Evolutionary conservation across 139 green algal species (phyloP).

Genomic region (Chlamydomonas schloesseri): DNA sequence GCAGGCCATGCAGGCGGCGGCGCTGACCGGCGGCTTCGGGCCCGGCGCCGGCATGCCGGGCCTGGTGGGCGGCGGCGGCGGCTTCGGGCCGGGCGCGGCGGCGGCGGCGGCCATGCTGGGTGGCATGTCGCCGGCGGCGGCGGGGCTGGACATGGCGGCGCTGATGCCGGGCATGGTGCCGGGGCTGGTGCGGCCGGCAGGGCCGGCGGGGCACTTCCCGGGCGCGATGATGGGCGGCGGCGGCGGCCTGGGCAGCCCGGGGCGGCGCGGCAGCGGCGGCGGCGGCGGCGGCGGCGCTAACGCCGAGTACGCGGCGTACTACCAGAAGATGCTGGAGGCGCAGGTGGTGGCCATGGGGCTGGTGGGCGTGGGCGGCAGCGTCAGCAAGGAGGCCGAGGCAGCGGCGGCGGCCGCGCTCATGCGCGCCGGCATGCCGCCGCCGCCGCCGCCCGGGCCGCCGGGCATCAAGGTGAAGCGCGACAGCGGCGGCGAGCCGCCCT

Average conservation of each 20-base stretch:
- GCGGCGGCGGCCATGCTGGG: background rate
- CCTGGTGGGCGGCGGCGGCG: background rate
- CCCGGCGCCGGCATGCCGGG: background rate
- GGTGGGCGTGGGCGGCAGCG: background rate
- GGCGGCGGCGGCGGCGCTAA: background rate
- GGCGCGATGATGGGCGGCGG: too few species aligned
- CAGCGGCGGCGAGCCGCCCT: background rate
- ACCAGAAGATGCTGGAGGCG: slow-evolving; percentile 48
- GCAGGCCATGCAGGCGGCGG: slow-evolving; percentile 39
- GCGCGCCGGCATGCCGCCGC: slow-evolving; percentile 18
- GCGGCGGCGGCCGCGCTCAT: slow-evolving; percentile 3
- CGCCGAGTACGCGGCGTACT: slow-evolving; percentile 46
- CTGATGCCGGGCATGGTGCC: background rate
- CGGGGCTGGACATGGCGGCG: background rate
- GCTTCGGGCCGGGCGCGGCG: background rate
- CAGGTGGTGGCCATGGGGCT: slow-evolving; percentile 42
- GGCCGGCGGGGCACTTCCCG: background rate
- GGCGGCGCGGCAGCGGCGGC: too few species aligned
- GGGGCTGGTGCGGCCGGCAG: background rate
- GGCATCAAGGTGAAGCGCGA: slow-evolving; percentile 1
- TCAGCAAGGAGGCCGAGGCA: slow-evolving; percentile 6
- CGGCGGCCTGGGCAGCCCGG: background rate
- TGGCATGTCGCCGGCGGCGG: background rate
- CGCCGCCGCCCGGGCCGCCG: slow-evolving; percentile 4
- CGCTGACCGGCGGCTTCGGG: background rate